These are phyloP conservation scores for Calocybe cyanea DNA, from an alignment of 768 basidiomycete genomes.

Conservation along the genomic window DNA sequence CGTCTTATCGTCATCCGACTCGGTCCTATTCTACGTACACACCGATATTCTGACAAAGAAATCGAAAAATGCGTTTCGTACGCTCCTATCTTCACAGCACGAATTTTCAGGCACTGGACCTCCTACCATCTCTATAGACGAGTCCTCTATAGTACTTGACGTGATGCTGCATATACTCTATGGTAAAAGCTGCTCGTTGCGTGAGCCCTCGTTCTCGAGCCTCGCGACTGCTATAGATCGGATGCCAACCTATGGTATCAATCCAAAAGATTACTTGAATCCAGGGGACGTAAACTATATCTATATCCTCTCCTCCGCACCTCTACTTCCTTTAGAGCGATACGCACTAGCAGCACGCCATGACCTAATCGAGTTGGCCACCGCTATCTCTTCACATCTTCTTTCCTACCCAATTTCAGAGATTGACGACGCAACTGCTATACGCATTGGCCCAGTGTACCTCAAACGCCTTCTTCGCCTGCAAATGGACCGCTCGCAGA, in stretches of 20 bases:
- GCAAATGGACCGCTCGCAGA: conserved; percentile 18
- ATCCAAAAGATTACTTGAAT: background rate
- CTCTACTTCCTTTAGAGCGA: conserved; percentile 20
- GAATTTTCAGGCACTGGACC: too few species aligned
- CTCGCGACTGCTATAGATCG: background rate
- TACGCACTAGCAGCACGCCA: conserved; percentile 6
- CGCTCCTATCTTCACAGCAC: too few species aligned
- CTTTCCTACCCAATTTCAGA: conserved; percentile 21
- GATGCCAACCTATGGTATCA: background rate
- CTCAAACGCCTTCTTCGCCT: conserved; percentile 23
- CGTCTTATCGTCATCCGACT: too few species aligned
- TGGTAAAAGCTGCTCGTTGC: background rate
- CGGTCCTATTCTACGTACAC: too few species aligned
- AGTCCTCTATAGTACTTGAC: background rate
- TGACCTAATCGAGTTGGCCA: background rate
- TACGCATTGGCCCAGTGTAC: conserved; percentile 23
- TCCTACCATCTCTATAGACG: conserved; percentile 10
- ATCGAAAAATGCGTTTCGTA: conserved; percentile 8
- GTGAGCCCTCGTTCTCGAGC: background rate
- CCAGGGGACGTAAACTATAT: background rate
- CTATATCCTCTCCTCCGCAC: conserved; percentile 8
- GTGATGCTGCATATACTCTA: background rate
- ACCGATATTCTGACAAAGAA: conserved; percentile 12
- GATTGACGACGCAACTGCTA: conserved; percentile 21
- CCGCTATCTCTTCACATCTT: conserved; percentile 16